Conservation (phyloP, 1,139 yeast genomes). For the Blastobotrys arbuscula region DNA sequence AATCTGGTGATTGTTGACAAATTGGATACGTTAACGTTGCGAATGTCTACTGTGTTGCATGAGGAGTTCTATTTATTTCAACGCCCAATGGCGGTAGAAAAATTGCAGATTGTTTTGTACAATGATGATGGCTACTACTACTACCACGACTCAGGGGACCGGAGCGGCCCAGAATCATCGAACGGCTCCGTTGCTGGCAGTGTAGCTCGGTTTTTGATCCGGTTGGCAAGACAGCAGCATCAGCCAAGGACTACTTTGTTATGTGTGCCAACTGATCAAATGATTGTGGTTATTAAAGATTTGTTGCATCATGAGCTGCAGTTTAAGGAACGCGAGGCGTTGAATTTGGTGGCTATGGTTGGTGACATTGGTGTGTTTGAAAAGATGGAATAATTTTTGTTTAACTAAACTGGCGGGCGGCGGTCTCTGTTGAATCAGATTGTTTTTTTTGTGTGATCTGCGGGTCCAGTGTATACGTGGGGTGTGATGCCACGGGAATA, state of each 20-base stretch:
- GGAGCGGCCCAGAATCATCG: too few relatives aligned
- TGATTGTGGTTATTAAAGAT: conserved; percentile 3
- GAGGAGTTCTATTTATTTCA: conserved; percentile 1
- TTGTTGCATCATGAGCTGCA: background rate
- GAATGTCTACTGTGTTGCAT: background rate
- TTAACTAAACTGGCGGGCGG: too few relatives aligned
- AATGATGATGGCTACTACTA: background rate
- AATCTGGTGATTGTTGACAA: conserved; percentile 3
- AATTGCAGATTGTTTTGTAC: conserved; percentile 1
- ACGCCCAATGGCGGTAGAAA: background rate
- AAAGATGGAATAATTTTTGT: background rate
- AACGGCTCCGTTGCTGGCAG: background rate
- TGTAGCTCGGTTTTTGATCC: conserved; percentile 1
- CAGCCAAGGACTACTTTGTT: conserved; percentile 2
- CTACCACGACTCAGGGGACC: too few relatives aligned
- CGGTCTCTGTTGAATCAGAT: too few relatives aligned
- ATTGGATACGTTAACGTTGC: background rate
- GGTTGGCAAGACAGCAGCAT: background rate
- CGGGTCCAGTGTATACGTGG: too few relatives aligned
- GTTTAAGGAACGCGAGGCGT: background rate
- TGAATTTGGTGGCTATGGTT: conserved; percentile 5
- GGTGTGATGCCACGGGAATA: too few relatives aligned
- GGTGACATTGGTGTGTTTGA: conserved; percentile 1
- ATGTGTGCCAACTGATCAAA: conserved; percentile 1
- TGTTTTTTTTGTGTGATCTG: too few relatives aligned